A percentile compares a stretch with the other conserved stretches of the same genome.
Conservation (phyloP, 2,329 filamentous ascomycete genomes). For the Cladophialophora bantiana region DNA sequence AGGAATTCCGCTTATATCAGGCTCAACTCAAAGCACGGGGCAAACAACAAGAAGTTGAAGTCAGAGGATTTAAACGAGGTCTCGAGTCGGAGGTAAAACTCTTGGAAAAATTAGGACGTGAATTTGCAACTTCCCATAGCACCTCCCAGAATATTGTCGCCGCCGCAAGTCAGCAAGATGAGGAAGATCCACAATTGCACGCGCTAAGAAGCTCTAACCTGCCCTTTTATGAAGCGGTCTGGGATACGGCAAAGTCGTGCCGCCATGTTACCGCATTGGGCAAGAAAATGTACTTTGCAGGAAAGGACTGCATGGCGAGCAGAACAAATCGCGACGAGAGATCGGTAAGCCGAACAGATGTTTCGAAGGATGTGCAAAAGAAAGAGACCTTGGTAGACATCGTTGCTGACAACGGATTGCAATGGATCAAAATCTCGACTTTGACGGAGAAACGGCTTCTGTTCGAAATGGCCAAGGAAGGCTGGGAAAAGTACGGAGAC, state of each 20-base stretch:
- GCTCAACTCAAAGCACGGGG: constrained; percentile 50
- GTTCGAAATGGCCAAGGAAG: constrained; percentile 73
- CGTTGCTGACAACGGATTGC: constrained; percentile 66
- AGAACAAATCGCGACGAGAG: constrained; percentile 19
- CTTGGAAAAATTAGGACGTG: constrained; percentile 51
- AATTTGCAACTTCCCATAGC: constrained; percentile 19
- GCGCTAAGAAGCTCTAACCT: constrained; percentile 70
- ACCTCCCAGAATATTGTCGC: constrained; percentile 40
- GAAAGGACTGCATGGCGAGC: not conserved
- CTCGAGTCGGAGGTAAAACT: constrained; percentile 58
- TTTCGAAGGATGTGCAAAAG: constrained; percentile 41
- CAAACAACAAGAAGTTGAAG: constrained; percentile 57
- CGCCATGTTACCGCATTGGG: constrained; percentile 64
- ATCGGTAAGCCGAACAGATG: constrained; percentile 23
- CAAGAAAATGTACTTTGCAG: constrained; percentile 56
- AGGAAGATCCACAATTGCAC: constrained; percentile 52
- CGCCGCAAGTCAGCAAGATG: constrained; percentile 34
- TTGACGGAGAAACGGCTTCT: constrained; percentile 68
- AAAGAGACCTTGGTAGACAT: constrained; percentile 68
- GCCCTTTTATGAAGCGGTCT: constrained; percentile 69
- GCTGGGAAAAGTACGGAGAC: constrained; percentile 60
- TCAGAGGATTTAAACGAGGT: constrained; percentile 57
- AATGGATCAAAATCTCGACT: constrained; percentile 74
- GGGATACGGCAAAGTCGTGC: constrained; percentile 67
- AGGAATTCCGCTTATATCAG: constrained; percentile 56